Base-by-base conservation (phyloP, 2,329 filamentous ascomycete genomes). In the Fusarium metavorans region DNA sequence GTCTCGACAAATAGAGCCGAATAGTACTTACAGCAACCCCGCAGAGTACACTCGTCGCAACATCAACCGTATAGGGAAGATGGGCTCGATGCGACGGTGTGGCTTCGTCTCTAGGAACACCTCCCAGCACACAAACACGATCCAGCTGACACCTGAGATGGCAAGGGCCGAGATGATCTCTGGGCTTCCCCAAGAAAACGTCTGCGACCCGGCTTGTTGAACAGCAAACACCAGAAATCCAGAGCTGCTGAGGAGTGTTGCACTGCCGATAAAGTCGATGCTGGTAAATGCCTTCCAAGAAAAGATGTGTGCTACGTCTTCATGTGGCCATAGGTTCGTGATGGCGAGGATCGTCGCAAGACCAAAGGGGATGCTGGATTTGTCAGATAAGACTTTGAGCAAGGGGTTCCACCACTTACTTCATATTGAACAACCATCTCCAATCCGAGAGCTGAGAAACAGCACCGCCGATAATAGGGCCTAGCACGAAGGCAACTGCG, bases 351-450 rank as follows among this genome's bases (percentile, higher is more conserved):
- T 83, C 5, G 86, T 84, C 13, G 85, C 74, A 3, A 86, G 76
- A 1, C 87, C 87, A 71, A 87, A 85, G 0, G 88, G 88, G 25
- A 89, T 83, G 72, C 88, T 89, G 65, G 11, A n/a, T 9, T 9
- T 32, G 70, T 78, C 65, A 79, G 67, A 48, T 45, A n/a, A 9
- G 34, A 32, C 25, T 23, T 23, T 20, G 5, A 18, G 25, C 59
- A 20, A 34, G 25, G 25, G 27, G 45, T 20, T 8, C 25, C 16
- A 13, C 10, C 23, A 74, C 86, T 54, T 81, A 91, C 89, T 92
- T 92, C 79, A 91, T 87, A 79, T 88, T 88, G 79, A 92, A 92
- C 43, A 92, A 84, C 84, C 89, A 90, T 60, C 87, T 84, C 90
- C 90, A 92, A 50, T 83, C 85, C 20, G 85, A 85, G 2, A 84